These are phyloP conservation scores for Serendipita sp. DNA, from an alignment of 1,284 basidiomycete genomes.

Conservation along the genomic window DNA sequence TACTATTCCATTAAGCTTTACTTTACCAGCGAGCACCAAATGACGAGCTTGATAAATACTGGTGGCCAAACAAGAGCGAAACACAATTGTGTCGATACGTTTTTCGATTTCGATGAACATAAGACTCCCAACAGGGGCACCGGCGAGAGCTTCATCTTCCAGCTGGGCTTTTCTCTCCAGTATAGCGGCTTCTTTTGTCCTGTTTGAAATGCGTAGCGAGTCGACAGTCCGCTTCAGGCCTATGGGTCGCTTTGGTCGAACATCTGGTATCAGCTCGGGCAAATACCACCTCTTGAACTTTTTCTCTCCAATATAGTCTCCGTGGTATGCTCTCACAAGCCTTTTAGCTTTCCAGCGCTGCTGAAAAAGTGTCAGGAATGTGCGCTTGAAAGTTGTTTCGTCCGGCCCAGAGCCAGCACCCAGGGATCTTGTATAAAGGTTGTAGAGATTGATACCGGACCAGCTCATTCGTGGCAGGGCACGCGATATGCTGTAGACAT, in stretches of 20 bases:
- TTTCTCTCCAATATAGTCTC: conserved; percentile 86
- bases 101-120: conserved; percentile 92
- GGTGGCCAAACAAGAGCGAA: conserved; percentile 80
- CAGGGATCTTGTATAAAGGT: conserved; percentile 53
- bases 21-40: conserved; percentile 77
- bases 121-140: conserved; percentile 74
- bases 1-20: conserved; percentile 80
- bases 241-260: conserved; percentile 35
- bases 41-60: conserved; percentile 83
- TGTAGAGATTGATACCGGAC: conserved; percentile 66
- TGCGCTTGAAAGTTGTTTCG: conserved; percentile 44
- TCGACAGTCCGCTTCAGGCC: conserved; percentile 3
- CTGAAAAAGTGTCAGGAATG: conserved; percentile 66
- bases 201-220: conserved; percentile 18
- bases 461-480: conserved; percentile 44
- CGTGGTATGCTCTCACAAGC: conserved; percentile 89
- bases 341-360: conserved; percentile 86
- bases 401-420: conserved; percentile 26
- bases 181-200: conserved; percentile 16
- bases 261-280: conserved; percentile 73
- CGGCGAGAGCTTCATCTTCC: conserved; percentile 45
- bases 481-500: neutral
- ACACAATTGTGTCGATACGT: conserved; percentile 82
- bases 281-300: conserved; percentile 94
- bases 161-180: conserved; percentile 30